Evolutionary conservation across 2,329 filamentous ascomycete genomes (phyloP).

Genomic region (Aspergillus arachidicola): DNA sequence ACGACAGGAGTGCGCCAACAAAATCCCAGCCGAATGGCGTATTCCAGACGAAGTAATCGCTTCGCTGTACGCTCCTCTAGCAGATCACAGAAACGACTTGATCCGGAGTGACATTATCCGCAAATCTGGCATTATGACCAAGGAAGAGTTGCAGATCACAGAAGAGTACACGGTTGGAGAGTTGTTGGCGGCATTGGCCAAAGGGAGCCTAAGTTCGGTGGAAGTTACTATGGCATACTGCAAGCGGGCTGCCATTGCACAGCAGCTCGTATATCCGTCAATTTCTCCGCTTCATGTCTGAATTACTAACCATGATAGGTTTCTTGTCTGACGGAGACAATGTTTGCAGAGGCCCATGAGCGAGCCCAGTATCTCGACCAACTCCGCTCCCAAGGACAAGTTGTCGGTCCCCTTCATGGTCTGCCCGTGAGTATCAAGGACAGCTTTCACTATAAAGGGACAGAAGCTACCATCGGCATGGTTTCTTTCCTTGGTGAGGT

Average conservation of each 20-base stretch:
- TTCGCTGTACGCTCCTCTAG: conserved; percentile 14
- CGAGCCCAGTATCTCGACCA: conserved; percentile 30
- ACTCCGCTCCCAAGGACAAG: conserved; percentile 25
- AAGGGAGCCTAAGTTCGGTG: conserved; percentile 31
- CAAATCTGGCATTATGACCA: conserved; percentile 46
- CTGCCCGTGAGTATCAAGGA: conserved; percentile 38
- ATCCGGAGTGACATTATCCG: conserved; percentile 17
- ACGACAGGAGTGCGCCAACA: conserved; percentile 14
- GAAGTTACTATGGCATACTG: conserved; percentile 54
- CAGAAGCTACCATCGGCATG: conserved; percentile 21
- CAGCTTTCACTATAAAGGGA: conserved; percentile 35
- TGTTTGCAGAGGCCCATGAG: conserved; percentile 29
- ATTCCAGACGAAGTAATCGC: conserved; percentile 14
- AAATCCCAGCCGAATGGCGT: conserved; percentile 22
- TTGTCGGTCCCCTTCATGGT: conserved; percentile 33
- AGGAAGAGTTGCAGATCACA: conserved; percentile 54
- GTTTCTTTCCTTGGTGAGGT: conserved; percentile 19
- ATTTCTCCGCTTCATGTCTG: not conserved
- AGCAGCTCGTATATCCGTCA: conserved; percentile 32
- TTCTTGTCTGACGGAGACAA: conserved; percentile 33
- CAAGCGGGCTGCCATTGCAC: conserved; percentile 37
- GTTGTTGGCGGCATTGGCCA: conserved; percentile 30
- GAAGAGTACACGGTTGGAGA: conserved; percentile 39
- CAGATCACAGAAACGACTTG: conserved; percentile 20
- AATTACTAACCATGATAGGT: conserved; percentile 11